A percentile compares a stretch with the other conserved stretches of the same genome.
Conservation (phyloP, 331 rosid species). For the Pyracantha coccinea region DNA sequence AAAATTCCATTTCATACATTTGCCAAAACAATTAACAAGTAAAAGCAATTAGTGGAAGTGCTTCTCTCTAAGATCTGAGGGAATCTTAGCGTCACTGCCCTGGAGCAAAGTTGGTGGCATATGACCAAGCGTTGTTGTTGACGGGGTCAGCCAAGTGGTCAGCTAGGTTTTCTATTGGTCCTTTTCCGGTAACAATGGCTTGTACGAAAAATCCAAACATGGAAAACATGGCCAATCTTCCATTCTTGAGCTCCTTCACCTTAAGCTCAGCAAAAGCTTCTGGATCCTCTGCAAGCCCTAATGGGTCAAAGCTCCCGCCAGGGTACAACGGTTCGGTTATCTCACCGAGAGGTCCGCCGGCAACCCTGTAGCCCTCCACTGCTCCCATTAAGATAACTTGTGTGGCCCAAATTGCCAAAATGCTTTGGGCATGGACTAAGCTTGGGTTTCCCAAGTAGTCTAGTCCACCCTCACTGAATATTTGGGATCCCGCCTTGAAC, state of each 20-base stretch:
- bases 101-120: constrained; percentile 21
- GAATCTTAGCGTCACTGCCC: constrained; percentile 5
- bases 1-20: too few species aligned
- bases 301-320: constrained; percentile 19
- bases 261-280: too few species aligned
- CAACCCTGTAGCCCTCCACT: constrained; percentile 17
- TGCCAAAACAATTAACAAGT: too few species aligned
- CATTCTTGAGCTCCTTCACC: too few species aligned
- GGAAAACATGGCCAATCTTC: too few species aligned
- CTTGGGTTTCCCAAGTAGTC: constrained; percentile 8
- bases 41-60: too few species aligned
- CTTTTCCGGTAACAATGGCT: constrained; percentile 21
- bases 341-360: constrained; percentile 12
- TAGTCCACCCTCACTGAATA: too few species aligned
- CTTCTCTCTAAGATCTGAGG: too few species aligned
- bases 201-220: too few species aligned
- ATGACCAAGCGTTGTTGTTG: background rate
- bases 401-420: constrained; percentile 16
- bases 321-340: constrained; percentile 13
- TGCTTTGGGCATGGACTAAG: constrained; percentile 18
- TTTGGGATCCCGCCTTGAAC: too few species aligned
- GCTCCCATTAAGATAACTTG: constrained; percentile 26
- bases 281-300: too few species aligned
- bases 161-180: constrained; percentile 20
- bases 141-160: constrained; percentile 24